These are phyloP conservation scores for Entonaema liquescens DNA, from an alignment of 495 filamentous ascomycete species.

Conservation along the genomic window DNA sequence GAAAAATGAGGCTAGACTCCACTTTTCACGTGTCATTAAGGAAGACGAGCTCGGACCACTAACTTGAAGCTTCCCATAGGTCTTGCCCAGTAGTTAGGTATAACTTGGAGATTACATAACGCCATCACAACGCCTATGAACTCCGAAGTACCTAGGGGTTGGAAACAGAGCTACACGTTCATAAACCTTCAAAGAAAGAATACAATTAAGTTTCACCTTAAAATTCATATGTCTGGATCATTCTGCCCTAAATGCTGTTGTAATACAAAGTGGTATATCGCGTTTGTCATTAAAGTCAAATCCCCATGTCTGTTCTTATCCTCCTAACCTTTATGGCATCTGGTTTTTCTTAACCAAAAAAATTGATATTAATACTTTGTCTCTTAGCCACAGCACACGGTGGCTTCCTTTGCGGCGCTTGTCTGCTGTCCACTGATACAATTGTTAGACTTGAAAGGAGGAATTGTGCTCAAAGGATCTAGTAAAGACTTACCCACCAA, in stretches of 20 bases:
- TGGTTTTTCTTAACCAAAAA: no score
- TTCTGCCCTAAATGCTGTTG: neutral
- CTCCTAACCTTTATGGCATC: neutral
- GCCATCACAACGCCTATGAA: no score
- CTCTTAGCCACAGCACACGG: constrained; percentile 32
- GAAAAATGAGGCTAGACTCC: neutral
- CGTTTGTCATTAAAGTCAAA: neutral
- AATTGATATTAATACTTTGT: neutral
- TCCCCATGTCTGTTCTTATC: neutral
- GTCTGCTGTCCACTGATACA: constrained; percentile 16
- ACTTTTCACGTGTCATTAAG: neutral
- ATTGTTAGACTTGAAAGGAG: constrained; percentile 10
- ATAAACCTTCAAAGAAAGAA: neutral
- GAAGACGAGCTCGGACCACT: neutral
- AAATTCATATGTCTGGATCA: neutral
- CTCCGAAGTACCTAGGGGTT: no score
- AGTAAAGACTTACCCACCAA: constrained; percentile 35
- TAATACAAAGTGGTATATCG: neutral
- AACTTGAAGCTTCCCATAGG: no score
- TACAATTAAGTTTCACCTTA: neutral
- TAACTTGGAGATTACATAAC: no score
- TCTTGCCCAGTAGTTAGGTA: no score
- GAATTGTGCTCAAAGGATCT: neutral
- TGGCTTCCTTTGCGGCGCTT: constrained; percentile 18
- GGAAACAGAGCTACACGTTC: neutral